Evolutionary conservation across 192 early-diverging fungal genomes (phyloP), one percentile per base, ranked within the genome.

Genomic region (Gryganskiella cystojenkinii): DNA sequence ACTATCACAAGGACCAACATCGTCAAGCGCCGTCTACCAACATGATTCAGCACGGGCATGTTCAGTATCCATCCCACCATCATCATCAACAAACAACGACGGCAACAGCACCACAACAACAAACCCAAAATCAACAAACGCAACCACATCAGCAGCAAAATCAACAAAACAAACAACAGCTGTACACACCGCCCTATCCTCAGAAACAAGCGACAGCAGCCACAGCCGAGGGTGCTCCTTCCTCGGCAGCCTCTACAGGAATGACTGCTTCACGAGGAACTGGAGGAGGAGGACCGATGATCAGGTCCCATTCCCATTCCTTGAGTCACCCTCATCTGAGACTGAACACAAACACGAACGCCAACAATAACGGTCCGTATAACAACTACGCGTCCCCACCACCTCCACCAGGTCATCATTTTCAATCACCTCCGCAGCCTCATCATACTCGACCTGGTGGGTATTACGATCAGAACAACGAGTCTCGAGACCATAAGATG

Each of bases 331-430:
- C 67, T 11, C 67, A 70, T 49, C 17, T 61, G 10, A 56, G 40
- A 17, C 49, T 52, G 24, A n/a, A n/a, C n/a, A n/a, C n/a, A n/a
- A n/a, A n/a, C n/a, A n/a, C n/a, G n/a, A n/a, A 43, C 53, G 14
- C 43, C 64, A 5, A 13, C 37, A 40, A 40, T 13, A 40, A 40
- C 37, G 37, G 37, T 13, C 37, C 5, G 9, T 42, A 67, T 28
- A 43, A 58, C n/a, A 58, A 58, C 35, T 64, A 64, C 28, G 61
- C 70, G 11, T 57, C 70, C 8, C 61, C 61, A 35, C 70, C 69
- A 15, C 69, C 60, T 15, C 69, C 44, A 3, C 61, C 61, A 56
- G 27, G 45, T 19, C 47, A 25, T 22, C 22, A 22, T 1, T 44
- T 31, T 31, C 19, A 14, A 35, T 59, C 61, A 15, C 59, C 52